A percentile compares a stretch with the other conserved stretches of the same genome.
phyloP scores from a whole-genome alignment of 306 rosid species.

The Vicia villosa region DNA sequence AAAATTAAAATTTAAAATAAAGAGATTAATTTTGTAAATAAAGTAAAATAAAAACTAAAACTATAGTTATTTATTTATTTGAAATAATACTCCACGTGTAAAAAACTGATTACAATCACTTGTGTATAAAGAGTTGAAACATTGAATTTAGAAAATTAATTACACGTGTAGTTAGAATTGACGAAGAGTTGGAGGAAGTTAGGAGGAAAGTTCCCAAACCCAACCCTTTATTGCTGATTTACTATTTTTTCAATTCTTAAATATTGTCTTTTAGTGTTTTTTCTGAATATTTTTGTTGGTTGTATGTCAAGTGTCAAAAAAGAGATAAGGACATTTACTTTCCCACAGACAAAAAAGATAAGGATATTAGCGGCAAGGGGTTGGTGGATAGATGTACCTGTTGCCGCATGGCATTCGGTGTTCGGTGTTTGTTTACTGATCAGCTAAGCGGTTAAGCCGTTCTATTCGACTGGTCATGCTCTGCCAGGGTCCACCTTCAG shows the following conservation, averaged over 20 bases:
- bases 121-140: background rate
- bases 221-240: background rate
- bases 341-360: background rate
- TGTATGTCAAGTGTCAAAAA: background rate
- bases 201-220: background rate
- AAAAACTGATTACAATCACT: too few species aligned
- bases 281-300: background rate
- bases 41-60: too few species aligned
- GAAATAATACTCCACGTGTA: too few species aligned
- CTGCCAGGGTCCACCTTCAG: background rate
- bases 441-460: background rate
- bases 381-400: background rate
- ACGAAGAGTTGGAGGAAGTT: background rate
- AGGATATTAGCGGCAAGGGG: background rate
- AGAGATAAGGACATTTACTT: background rate
- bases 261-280: background rate
- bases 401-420: conserved; percentile 28
- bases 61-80: too few species aligned
- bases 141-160: background rate
- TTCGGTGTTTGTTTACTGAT: background rate
- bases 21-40: too few species aligned
- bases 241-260: background rate
- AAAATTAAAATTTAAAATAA: too few species aligned
- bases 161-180: background rate
- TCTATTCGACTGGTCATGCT: background rate